Evolutionary conservation across 306 rosid species (phyloP).

Genomic region (Ziziphus jujuba): DNA sequence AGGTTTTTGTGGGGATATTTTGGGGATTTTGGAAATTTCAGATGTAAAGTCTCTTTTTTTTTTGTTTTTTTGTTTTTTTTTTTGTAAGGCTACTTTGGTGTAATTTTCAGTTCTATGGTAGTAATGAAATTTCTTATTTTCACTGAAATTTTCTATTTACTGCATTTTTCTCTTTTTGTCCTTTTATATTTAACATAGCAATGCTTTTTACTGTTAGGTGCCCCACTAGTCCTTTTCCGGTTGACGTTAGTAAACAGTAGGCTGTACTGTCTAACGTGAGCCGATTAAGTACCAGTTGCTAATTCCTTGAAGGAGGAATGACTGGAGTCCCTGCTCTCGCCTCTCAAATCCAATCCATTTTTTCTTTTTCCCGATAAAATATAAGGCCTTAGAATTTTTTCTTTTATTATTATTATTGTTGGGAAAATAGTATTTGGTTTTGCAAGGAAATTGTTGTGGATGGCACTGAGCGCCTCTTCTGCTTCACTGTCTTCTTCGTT

Average conservation of each 20-base stretch:
- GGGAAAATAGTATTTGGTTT: too few relatives aligned
- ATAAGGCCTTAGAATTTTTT: too few relatives aligned
- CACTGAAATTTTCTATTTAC: not conserved
- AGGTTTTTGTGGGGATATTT: not conserved
- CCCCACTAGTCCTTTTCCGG: not conserved
- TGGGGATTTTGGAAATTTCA: not conserved
- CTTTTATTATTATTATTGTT: too few relatives aligned
- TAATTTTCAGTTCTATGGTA: too few relatives aligned
- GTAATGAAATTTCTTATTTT: not conserved
- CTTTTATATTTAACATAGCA: too few relatives aligned
- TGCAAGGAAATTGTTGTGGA: constrained; percentile 1
- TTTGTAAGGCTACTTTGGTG: not conserved
- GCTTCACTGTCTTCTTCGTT: constrained; percentile 24
- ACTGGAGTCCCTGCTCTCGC: not conserved
- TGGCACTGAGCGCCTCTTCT: constrained; percentile 48
- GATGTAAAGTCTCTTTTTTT: not conserved
- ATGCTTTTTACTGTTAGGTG: too few relatives aligned
- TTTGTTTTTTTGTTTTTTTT: too few relatives aligned
- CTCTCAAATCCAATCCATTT: not conserved
- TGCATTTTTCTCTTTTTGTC: not conserved
- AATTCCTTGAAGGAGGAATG: not conserved
- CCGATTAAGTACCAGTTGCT: not conserved
- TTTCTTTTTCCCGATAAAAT: not conserved
- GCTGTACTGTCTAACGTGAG: not conserved
- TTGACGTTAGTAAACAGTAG: not conserved